phyloP scores from a whole-genome alignment of 73 alveolate genomes.

The Blepharisma japonicum region DNA sequence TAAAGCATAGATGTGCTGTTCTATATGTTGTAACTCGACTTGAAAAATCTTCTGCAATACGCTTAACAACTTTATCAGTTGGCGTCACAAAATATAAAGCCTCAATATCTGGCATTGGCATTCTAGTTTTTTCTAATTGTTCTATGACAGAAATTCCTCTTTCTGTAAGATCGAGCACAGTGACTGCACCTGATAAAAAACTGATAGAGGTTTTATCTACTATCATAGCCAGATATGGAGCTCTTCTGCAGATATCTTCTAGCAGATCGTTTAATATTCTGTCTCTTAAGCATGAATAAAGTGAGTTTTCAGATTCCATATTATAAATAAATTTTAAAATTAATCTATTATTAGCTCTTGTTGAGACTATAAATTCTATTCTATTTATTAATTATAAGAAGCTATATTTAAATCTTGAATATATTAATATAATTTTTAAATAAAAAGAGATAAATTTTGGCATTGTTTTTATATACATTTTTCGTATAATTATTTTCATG shows the following conservation, averaged over 20 bases:
- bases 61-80: background rate
- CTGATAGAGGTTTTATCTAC: slow-evolving; percentile 22
- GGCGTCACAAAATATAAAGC: slow-evolving; percentile 11
- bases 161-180: background rate
- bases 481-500: too few species aligned
- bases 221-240: background rate
- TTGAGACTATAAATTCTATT: too few species aligned
- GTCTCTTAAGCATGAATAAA: background rate
- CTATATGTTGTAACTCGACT: background rate
- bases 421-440: background rate
- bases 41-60: background rate
- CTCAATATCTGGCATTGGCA: slow-evolving; percentile 4
- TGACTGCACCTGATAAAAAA: background rate
- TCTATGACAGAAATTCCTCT: slow-evolving; percentile 13
- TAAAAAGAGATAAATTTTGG: too few species aligned
- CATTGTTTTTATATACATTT: too few species aligned
- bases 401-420: too few species aligned
- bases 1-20: background rate
- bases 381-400: too few species aligned
- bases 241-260: background rate
- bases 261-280: slow-evolving; percentile 8
- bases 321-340: background rate
- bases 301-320: background rate
- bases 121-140: background rate
- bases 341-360: background rate